phyloP scores from a whole-genome alignment of 2,329 filamentous ascomycete species.

The Alternaria ethzedia region DNA sequence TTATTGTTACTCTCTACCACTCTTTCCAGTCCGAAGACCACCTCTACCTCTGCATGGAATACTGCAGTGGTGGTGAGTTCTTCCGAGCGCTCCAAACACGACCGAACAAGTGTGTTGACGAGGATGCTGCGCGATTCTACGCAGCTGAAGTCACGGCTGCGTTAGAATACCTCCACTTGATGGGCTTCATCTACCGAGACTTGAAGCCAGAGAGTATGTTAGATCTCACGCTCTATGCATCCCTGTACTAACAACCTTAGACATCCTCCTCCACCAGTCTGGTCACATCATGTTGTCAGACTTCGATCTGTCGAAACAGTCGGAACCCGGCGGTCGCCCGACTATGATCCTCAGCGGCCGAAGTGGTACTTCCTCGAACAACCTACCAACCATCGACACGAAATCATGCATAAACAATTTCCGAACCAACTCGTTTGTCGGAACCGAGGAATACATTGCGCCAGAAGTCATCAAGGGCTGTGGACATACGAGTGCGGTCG shows the following conservation, averaged over 20 bases:
- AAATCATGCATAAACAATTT: conserved; percentile 99
- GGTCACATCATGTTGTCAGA: conserved; percentile 99
- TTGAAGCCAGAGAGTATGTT: conserved; percentile 92
- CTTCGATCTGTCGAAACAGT: conserved; percentile 98
- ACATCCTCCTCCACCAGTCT: conserved; percentile 97
- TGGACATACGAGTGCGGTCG: conserved; percentile 96
- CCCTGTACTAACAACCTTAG: conserved; percentile 60
- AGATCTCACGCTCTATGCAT: background rate
- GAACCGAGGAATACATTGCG: conserved; percentile 98
- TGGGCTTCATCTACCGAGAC: conserved; percentile 99
- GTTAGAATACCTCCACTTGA: conserved; percentile 93
- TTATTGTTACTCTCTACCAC: conserved; percentile 98
- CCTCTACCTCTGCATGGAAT: conserved; percentile 99
- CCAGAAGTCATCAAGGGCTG: conserved; percentile 99
- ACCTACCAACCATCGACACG: conserved; percentile 95
- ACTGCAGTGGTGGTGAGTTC: conserved; percentile 98
- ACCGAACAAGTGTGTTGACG: conserved; percentile 94
- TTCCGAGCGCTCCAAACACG: conserved; percentile 96
- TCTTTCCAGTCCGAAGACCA: conserved; percentile 99
- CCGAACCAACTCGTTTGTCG: conserved; percentile 97
- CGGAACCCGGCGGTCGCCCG: conserved; percentile 90
- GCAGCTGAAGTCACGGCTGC: conserved; percentile 97
- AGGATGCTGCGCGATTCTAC: conserved; percentile 96
- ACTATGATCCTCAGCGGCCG: conserved; percentile 88
- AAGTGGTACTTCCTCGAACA: conserved; percentile 83